Evolutionary conservation across 768 basidiomycete species (phyloP).

Genomic region (Suillus clintonianus): DNA sequence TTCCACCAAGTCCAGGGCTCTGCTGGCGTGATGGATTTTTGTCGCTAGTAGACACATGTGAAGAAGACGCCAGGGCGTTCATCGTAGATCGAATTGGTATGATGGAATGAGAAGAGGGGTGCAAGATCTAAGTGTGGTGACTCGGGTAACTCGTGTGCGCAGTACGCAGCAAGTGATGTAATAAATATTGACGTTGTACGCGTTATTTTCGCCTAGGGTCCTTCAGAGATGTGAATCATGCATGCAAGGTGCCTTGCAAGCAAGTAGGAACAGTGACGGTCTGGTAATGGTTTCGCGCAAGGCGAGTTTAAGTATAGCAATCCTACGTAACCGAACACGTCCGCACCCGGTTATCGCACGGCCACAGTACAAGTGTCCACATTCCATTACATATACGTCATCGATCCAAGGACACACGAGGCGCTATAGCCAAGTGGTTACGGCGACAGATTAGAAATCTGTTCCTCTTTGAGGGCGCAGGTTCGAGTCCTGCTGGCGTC

Average conservation of each 20-base stretch:
- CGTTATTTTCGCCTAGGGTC: not conserved
- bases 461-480: slow-evolving; percentile 40
- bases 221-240: not conserved
- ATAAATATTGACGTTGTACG: not conserved
- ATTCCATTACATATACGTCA: no score
- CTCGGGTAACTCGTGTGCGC: not conserved
- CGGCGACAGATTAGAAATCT: slow-evolving; percentile 50
- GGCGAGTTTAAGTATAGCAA: no score
- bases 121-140: not conserved
- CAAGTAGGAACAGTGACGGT: not conserved
- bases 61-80: slow-evolving; percentile 15
- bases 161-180: not conserved
- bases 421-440: slow-evolving; percentile 73
- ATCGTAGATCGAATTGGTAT: slow-evolving; percentile 6
- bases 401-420: slow-evolving; percentile 8
- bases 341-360: not conserved
- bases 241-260: not conserved
- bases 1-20: slow-evolving; percentile 14
- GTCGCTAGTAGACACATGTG: slow-evolving; percentile 13
- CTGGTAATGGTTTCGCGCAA: no score
- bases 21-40: slow-evolving; percentile 5
- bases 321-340: not conserved
- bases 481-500: slow-evolving; percentile 50
- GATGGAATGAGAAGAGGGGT: not conserved
- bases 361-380: no score